phyloP scores from a whole-genome alignment of 1,284 basidiomycete genomes.

The Fomitopsis schrenkii region DNA sequence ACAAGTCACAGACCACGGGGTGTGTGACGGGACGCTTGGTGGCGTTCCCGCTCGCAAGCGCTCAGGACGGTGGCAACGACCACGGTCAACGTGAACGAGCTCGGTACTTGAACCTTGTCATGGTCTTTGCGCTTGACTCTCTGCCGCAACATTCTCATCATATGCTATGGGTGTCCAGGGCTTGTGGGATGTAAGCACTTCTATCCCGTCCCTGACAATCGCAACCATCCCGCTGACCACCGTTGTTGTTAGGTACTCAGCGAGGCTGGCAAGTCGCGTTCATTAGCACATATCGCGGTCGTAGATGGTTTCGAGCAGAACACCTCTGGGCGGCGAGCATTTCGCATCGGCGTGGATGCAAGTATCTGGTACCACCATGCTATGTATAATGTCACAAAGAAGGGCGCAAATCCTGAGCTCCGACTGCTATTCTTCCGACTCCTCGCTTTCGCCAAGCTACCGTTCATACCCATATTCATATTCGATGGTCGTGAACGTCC shows the following conservation, averaged over 20 bases:
- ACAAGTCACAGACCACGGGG: too few species aligned
- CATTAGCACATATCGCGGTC: slow-evolving; percentile 35
- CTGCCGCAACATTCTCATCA: background rate
- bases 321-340: slow-evolving; percentile 32
- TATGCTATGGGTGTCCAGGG: slow-evolving; percentile 27
- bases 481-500: slow-evolving; percentile 68
- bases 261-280: slow-evolving; percentile 32
- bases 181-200: slow-evolving; percentile 27
- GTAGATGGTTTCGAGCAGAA: slow-evolving; percentile 41
- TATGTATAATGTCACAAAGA: slow-evolving; percentile 21
- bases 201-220: background rate
- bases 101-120: too few species aligned
- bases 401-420: slow-evolving; percentile 38
- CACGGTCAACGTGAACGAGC: background rate
- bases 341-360: slow-evolving; percentile 44
- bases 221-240: background rate
- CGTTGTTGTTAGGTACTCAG: slow-evolving; percentile 29
- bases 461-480: slow-evolving; percentile 62
- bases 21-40: too few species aligned
- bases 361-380: slow-evolving; percentile 44
- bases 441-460: slow-evolving; percentile 42
- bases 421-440: slow-evolving; percentile 39
- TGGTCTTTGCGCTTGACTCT: background rate
- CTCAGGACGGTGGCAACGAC: too few species aligned
- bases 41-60: too few species aligned